Percentiles rank a stretch among this genome's conserved stretches.
Evolutionary conservation across 768 basidiomycete species (phyloP).

Genomic region (Kwoniella sp.): DNA sequence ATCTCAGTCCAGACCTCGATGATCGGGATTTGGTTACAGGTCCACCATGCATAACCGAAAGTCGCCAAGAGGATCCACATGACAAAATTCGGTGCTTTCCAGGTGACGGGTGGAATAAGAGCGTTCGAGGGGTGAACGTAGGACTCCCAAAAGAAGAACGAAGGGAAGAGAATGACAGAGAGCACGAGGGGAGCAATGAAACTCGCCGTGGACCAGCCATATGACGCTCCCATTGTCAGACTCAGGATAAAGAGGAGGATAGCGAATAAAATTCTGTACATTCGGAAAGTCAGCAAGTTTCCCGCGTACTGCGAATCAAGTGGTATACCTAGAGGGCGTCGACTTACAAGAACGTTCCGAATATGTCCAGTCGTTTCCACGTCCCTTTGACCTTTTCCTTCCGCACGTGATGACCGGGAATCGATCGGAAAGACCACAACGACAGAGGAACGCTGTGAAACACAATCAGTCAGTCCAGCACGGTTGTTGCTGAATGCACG

Average conservation of each 20-base stretch:
- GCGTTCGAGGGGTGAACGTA: constrained; percentile 24
- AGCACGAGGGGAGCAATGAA: constrained; percentile 46
- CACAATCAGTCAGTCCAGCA: too few species aligned
- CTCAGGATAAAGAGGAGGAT: constrained; percentile 47
- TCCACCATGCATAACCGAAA: constrained; percentile 38
- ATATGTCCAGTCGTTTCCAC: constrained; percentile 21
- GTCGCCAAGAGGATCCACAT: constrained; percentile 38
- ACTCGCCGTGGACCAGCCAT: constrained; percentile 35
- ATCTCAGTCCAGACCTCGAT: constrained; percentile 4
- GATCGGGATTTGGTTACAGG: constrained; percentile 9
- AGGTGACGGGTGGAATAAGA: constrained; percentile 39
- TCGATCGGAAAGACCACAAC: constrained; percentile 18
- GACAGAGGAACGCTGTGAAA: not conserved
- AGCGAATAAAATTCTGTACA: constrained; percentile 31
- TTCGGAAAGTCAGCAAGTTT: too few species aligned
- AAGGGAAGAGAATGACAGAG: constrained; percentile 26
- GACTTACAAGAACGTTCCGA: constrained; percentile 25
- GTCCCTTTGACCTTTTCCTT: constrained; percentile 1
- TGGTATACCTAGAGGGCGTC: too few species aligned
- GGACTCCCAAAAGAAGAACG: constrained; percentile 45
- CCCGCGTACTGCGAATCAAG: too few species aligned
- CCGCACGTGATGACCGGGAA: constrained; percentile 20
- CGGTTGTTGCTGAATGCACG: too few species aligned
- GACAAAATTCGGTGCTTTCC: constrained; percentile 45
- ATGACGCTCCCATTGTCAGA: constrained; percentile 43